Conservation (phyloP, 2,329 filamentous ascomycete genomes). For the Mycogone perniciosa region DNA sequence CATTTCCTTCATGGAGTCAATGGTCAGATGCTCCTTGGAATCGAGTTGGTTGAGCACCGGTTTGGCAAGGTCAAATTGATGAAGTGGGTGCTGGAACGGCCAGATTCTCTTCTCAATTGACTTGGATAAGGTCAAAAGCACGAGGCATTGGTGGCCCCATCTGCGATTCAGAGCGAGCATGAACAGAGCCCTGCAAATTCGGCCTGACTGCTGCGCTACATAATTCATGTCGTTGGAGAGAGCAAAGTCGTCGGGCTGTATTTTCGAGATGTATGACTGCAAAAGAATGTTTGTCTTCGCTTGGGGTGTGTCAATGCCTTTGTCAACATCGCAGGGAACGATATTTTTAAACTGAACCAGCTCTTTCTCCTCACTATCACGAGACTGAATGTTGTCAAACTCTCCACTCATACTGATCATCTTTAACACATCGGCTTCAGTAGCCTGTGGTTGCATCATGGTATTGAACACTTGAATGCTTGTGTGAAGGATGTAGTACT, state of each 20-base stretch:
- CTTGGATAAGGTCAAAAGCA: constrained; percentile 86
- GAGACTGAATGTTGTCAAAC: constrained; percentile 92
- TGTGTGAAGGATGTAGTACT: constrained; percentile 90
- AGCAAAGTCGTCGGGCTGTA: constrained; percentile 86
- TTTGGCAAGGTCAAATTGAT: constrained; percentile 86
- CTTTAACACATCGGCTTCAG: constrained; percentile 84
- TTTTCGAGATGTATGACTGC: constrained; percentile 87
- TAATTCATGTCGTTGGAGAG: constrained; percentile 88
- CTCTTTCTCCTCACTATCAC: constrained; percentile 86
- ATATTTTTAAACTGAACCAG: constrained; percentile 64
- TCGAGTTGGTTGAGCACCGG: constrained; percentile 80
- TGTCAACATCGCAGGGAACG: constrained; percentile 72
- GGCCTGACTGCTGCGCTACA: constrained; percentile 88
- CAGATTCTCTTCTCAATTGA: constrained; percentile 95
- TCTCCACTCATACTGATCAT: constrained; percentile 98
- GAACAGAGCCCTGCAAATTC: constrained; percentile 90
- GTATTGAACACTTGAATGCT: constrained; percentile 95
- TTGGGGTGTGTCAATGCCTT: constrained; percentile 64
- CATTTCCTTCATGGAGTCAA: constrained; percentile 89
- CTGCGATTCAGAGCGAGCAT: constrained; percentile 94
- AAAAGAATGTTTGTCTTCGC: constrained; percentile 94
- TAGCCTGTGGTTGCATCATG: constrained; percentile 80
- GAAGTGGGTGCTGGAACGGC: constrained; percentile 90
- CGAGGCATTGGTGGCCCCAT: constrained; percentile 93
- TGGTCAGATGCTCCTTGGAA: constrained; percentile 65